Evolutionary conservation across 1,284 basidiomycete species (phyloP), one percentile per base, ranked within the genome.

Genomic region (Xerocomus alliaceus): DNA sequence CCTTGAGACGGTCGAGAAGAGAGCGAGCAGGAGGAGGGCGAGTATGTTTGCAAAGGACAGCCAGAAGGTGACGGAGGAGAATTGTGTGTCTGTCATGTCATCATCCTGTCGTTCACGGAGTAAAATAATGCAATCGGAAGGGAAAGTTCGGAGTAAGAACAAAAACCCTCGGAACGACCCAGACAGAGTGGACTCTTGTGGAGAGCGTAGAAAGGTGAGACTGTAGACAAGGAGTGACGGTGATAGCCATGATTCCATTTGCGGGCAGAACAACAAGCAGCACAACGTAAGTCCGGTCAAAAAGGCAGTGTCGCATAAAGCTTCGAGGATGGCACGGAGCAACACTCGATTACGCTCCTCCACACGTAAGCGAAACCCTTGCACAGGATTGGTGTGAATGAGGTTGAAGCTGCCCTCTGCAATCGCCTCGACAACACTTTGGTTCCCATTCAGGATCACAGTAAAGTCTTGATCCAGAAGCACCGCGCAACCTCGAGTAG

Each of bases 381-480:
- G 13, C 29, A 47, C 22, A 17, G n/a, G 15, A 13, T 22, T 45
- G 29, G 37, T 46, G 18, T 49, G 28, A 15, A 54, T 50, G 18
- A 57, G 35, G 15, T n/a, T 39, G 35, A 58, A 52, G 7, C n/a
- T 15, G 24, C 49, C 17, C 37, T 61, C 49, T 20, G 49, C 31
- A 20, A 61, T 37, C 29, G 55, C 56, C 28, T 59, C 50, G 15
- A 51, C 34, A 3, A 48, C 24, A 10, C 22, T 45, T 17, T 50
- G 51, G 24, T 18, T 22, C 34, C 57, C 57, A 1, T 20, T 45
- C 32, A 60, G 22, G 41, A 60, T 11, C 9, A 61, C n/a, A 7
- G 41, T 28, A 8, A 54, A 45, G 22, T 50, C 51, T 26, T 48
- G 29, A 31, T 62, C 58, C 15, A 54, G 41, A 29, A 60, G 34